Evolutionary conservation across 345 rosid genomes (phyloP), one percentile per base, ranked within the genome.

Genomic region (Bruguiera gymnorhiza): DNA sequence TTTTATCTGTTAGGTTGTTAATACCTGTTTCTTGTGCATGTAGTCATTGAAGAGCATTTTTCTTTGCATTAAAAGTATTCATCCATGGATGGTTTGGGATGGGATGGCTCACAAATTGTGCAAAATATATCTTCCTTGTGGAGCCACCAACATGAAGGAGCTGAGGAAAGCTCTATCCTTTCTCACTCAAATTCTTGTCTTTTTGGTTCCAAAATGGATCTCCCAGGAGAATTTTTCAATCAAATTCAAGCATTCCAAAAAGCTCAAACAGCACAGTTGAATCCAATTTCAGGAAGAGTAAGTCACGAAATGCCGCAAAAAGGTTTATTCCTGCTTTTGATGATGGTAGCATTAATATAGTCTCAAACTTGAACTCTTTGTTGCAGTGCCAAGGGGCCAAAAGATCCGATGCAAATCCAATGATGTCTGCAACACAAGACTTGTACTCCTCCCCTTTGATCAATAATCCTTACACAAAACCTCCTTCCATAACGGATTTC

Each of bases 1-100:
- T 34, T 32, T n/a, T 63, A 18, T 24, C 8, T 23, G 36, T 11
- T 75, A 58, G 18, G 6, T 48, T 61, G 63, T 62, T 48, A 24
- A 46, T 51, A 23, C 39, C 7, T 31, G 53, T 1, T 43, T 10
- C 19, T 43, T 51, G 39, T n/a, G 36, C 59, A 31, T 54, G 50
- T 43, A 19, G 30, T n/a, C 73, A 51, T 48, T 73, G 11, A 53
- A 24, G 19, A 62, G 32, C 36, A 24, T 69, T 29, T 80, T 46
- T 70, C 30, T 65, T 70, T 56, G 21, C 13, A n/a, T 58, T 23
- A 24, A 82, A 81, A 73, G 37, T 75, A 65, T 50, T 73, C 73
- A 69, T 72, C 68, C 31, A 87, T 87, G 96, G 92, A 87, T 73
- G 78, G 85, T 55, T 72, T 87, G 71, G 77, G 79, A 50, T 79